These are phyloP conservation scores for Irpex sp. DNA, from an alignment of 1,284 basidiomycete species.

Conservation along the genomic window DNA sequence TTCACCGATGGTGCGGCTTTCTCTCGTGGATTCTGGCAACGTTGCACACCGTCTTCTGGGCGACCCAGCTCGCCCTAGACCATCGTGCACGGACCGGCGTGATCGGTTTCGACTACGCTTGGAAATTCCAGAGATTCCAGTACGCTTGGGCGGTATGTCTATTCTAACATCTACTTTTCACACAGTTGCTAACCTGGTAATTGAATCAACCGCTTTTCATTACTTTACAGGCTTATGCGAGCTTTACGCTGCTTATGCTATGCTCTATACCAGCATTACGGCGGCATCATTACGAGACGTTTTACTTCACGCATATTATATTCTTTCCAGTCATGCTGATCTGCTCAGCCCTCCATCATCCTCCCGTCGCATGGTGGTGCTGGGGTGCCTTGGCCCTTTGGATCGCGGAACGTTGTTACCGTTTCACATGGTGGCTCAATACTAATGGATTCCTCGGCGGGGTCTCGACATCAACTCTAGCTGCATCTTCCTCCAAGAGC, in stretches of 20 bases:
- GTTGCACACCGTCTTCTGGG: constrained; percentile 75
- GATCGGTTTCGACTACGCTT: constrained; percentile 60
- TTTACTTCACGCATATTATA: constrained; percentile 72
- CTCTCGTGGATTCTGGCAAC: constrained; percentile 72
- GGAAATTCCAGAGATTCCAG: constrained; percentile 68
- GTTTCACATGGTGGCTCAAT: constrained; percentile 58
- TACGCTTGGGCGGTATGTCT: constrained; percentile 70
- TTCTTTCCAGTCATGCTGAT: constrained; percentile 63
- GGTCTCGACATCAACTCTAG: constrained; percentile 3
- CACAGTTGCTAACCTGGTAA: not conserved
- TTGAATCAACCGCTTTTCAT: not conserved
- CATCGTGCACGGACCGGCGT: constrained; percentile 43
- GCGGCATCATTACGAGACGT: constrained; percentile 69
- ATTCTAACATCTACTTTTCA: not conserved
- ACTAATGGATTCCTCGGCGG: constrained; percentile 53
- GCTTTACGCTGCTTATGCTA: constrained; percentile 65
- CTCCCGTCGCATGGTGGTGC: constrained; percentile 68
- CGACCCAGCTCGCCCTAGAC: constrained; percentile 65
- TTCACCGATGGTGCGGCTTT: constrained; percentile 74
- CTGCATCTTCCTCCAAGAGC: not conserved
- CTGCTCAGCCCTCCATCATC: constrained; percentile 66
- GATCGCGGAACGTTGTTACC: constrained; percentile 61
- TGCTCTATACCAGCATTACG: constrained; percentile 66
- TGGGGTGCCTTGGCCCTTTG: constrained; percentile 64
- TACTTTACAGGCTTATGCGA: constrained; percentile 55